Evolutionary conservation across 148 eudicot species (phyloP), one percentile per base, ranked within the genome.

Genomic region (Vaccinium vitisidaea): DNA sequence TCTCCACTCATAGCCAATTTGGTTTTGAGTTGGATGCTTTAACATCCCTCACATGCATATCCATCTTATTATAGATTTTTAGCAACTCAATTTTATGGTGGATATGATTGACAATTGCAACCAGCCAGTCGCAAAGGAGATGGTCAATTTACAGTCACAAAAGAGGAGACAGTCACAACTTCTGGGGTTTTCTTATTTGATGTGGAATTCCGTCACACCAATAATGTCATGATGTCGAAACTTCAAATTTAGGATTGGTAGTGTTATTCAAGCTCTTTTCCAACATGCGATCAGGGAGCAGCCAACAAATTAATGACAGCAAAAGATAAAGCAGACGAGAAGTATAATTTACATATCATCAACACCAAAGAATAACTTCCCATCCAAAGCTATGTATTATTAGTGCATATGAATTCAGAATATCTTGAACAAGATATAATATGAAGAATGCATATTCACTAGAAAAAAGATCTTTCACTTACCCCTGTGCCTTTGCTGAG

Each of bases 401-500:
- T 49, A 67, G 86, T n/a, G 55, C 71, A 9, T 46, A 8, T 30
- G 59, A 36, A 79, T 39, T 23, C 27, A 67, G 21, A 32, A 73
- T 13, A 80, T 56, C 48, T 18, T 39, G n/a, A 55, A 39, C 36
- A 77, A 21, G 79, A 61, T 77, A 13, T 30, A 30, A 48, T 30
- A 61, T 71, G 73, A 75, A 1, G 36, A 77, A 50, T 76, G 48
- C 14, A 43, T 56, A 53, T 16, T 13, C 9, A 27, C 19, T 18
- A 61, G 39, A 63, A 3, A 8, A 8, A 27, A 15, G 36, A 54
- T 79, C 56, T 43, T 74, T 76, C 58, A 89, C 95, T 85, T 50
- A 94, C 99, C 98, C 99, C 99, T 14, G 93, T 90, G 86, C 99
- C 99, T 90, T 92, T 97, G 92, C 99, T 95, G 85, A 97, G 93